phyloP scores from a whole-genome alignment of 2,329 filamentous ascomycete species.

The Trichoderma lentiforme region DNA sequence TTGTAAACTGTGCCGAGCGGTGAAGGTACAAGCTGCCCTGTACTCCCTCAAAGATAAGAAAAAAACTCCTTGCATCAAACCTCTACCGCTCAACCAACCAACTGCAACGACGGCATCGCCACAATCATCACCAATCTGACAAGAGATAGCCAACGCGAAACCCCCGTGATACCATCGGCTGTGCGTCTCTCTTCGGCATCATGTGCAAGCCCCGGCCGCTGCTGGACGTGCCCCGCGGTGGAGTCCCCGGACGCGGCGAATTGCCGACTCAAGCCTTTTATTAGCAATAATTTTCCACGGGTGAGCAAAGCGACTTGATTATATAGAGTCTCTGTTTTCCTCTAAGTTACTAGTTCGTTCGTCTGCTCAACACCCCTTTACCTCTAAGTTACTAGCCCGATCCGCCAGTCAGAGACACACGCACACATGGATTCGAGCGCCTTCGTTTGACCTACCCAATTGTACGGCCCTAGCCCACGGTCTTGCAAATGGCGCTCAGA shows the following conservation, averaged over 20 bases:
- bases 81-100: background rate
- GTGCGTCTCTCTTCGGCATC: constrained; percentile 1
- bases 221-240: constrained; percentile 15
- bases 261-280: constrained; percentile 18
- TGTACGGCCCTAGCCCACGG: constrained; percentile 12
- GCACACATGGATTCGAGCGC: constrained; percentile 10
- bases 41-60: background rate
- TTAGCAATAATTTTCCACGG: background rate
- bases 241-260: constrained; percentile 14
- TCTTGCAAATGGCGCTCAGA: constrained; percentile 4
- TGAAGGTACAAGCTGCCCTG: background rate
- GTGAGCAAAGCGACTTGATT: constrained; percentile 9
- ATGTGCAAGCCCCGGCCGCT: constrained; percentile 1
- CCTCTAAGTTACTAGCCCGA: constrained; percentile 21
- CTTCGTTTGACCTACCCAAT: constrained; percentile 14
- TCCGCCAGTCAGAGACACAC: constrained; percentile 10
- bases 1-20: background rate
- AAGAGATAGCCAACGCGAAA: background rate
- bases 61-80: background rate
- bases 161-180: background rate
- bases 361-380: constrained; percentile 17
- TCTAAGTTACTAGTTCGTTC: constrained; percentile 21
- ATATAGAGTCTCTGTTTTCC: constrained; percentile 19
- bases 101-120: background rate
- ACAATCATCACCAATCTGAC: background rate